A percentile compares a stretch with the other conserved stretches of the same genome.
Evolutionary conservation across 2,329 filamentous ascomycete species (phyloP).

Genomic region (Colletotrichum destructivum): DNA sequence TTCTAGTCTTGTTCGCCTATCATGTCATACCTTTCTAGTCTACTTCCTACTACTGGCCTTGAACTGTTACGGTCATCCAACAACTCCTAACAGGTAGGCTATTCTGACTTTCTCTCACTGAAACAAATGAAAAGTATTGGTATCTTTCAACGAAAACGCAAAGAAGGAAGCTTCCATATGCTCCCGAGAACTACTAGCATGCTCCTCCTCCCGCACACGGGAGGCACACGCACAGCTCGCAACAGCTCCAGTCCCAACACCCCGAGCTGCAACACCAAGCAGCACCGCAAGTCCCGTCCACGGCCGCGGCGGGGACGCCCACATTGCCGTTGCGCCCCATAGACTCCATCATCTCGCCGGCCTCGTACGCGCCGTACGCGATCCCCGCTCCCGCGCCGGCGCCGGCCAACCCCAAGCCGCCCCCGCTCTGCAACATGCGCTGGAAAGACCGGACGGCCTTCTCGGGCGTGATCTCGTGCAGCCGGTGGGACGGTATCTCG

Average conservation of each 20-base stretch:
- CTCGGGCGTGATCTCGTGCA: conserved; percentile 5
- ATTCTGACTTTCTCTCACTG: conserved; percentile 48
- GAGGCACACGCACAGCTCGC: not conserved
- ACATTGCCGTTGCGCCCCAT: not conserved
- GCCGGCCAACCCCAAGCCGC: not conserved
- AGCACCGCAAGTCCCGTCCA: not conserved
- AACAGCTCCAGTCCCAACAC: not conserved
- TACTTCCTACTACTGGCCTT: no score
- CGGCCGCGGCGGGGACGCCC: not conserved
- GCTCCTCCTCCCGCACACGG: not conserved
- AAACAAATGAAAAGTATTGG: not conserved
- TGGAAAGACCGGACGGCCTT: not conserved
- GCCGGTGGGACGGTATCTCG: not conserved
- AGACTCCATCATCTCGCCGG: not conserved
- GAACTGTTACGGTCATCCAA: no score
- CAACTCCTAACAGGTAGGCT: no score
- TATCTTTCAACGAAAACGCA: not conserved
- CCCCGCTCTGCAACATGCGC: not conserved
- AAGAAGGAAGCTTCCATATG: no score
- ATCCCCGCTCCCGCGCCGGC: conserved; percentile 2
- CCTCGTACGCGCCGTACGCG: not conserved
- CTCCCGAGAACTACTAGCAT: not conserved
- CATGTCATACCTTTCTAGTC: not conserved
- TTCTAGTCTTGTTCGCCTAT: not conserved
- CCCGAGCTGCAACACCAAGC: not conserved